Conservation (phyloP, 1,139 yeast genomes). For the Diutina rugosa region DNA sequence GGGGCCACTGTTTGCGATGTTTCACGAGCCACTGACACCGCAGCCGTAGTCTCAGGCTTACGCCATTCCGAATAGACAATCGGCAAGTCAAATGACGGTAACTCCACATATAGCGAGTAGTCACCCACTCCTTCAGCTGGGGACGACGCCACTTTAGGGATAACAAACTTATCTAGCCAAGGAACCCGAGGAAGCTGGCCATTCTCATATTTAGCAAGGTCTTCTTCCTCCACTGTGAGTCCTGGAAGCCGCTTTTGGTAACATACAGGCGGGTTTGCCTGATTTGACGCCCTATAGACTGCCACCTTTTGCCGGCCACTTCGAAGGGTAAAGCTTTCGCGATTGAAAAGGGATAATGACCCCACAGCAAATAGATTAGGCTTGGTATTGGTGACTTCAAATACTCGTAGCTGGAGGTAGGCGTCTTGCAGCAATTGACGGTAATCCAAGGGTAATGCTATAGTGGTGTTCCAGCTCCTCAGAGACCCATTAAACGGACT, state of each 20-base stretch:
- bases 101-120: neutral
- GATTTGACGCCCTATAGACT: slow-evolving; percentile 5
- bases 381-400: slow-evolving; percentile 48
- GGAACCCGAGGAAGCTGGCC: slow-evolving; percentile 50
- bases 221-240: neutral
- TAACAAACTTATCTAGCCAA: slow-evolving; percentile 69
- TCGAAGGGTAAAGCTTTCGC: slow-evolving; percentile 26
- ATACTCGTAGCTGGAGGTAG: slow-evolving; percentile 46
- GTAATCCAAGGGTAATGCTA: slow-evolving; percentile 57
- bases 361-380: slow-evolving; percentile 46
- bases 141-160: slow-evolving; percentile 29
- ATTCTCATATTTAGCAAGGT: slow-evolving; percentile 32
- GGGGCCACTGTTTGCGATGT: neutral
- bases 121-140: neutral
- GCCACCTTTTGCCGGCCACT: slow-evolving; percentile 28
- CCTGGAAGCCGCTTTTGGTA: neutral
- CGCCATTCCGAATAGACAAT: neutral
- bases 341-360: slow-evolving; percentile 45
- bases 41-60: neutral
- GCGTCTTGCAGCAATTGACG: slow-evolving; percentile 56
- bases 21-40: neutral
- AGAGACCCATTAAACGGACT: slow-evolving; percentile 38
- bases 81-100: neutral
- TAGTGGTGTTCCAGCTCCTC: slow-evolving; percentile 41
- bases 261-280: neutral